Conservation (phyloP, 2,329 filamentous ascomycete genomes). For the Aspergillus glaucus region DNA sequence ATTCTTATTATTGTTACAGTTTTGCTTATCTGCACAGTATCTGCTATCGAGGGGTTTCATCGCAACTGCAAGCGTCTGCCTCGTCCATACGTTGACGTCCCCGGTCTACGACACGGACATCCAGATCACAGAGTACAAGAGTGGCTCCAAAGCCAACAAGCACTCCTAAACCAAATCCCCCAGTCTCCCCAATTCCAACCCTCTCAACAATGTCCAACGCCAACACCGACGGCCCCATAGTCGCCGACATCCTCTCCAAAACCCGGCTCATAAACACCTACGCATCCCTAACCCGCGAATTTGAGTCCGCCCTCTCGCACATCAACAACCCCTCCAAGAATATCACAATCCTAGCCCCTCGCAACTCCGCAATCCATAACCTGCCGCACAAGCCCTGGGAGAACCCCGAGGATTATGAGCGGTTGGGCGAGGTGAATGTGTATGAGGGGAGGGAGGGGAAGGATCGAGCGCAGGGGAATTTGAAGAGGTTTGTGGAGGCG, state of each 20-base stretch:
- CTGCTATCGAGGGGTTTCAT: conserved; percentile 6
- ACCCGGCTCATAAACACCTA: conserved; percentile 78
- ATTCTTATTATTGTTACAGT: conserved; percentile 2
- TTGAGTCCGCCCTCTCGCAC: conserved; percentile 60
- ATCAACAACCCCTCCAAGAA: conserved; percentile 62
- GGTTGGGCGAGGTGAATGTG: conserved; percentile 56
- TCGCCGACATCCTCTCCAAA: conserved; percentile 78
- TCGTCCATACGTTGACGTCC: conserved; percentile 9
- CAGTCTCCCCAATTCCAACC: not conserved
- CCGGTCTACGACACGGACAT: conserved; percentile 11
- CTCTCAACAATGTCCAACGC: not conserved
- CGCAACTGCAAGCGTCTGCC: conserved; percentile 15
- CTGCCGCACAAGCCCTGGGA: conserved; percentile 72
- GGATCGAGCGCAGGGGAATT: conserved; percentile 68
- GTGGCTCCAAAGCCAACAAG: conserved; percentile 16
- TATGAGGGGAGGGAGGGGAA: conserved; percentile 72
- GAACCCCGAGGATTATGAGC: conserved; percentile 64
- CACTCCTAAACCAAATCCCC: conserved; percentile 8
- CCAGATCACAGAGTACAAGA: conserved; percentile 10
- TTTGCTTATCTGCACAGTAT: conserved; percentile 8
- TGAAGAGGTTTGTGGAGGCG: conserved; percentile 75
- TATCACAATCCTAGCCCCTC: conserved; percentile 79
- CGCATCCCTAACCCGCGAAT: conserved; percentile 70
- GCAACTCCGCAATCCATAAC: conserved; percentile 71
- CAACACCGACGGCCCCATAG: conserved; percentile 48